phyloP scores from a whole-genome alignment of 2,329 filamentous ascomycete species.

The Ophiostoma sp. region DNA sequence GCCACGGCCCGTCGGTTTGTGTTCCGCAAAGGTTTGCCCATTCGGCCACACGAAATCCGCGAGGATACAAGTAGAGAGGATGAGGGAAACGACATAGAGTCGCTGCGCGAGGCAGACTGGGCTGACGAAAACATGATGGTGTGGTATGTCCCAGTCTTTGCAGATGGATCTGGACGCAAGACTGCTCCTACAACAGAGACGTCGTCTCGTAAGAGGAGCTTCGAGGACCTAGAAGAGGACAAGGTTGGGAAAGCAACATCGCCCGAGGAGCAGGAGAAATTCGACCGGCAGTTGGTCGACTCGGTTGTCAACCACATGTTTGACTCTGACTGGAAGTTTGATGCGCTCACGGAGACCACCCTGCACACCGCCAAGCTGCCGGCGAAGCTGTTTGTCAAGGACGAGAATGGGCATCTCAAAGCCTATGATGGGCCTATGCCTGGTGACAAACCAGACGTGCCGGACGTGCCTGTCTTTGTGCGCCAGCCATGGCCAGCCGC shows the following conservation, averaged over 20 bases:
- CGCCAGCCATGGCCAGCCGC: conserved; percentile 75
- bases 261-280: conserved; percentile 7
- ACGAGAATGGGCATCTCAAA: conserved; percentile 59
- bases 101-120: conserved; percentile 60
- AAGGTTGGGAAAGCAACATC: not conserved
- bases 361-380: conserved; percentile 63
- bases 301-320: conserved; percentile 72
- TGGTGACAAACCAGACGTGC: conserved; percentile 42
- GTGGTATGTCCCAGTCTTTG: conserved; percentile 65
- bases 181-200: conserved; percentile 6
- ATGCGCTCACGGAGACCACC: conserved; percentile 61
- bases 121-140: conserved; percentile 71
- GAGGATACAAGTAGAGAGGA: conserved; percentile 33
- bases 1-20: conserved; percentile 82
- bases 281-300: conserved; percentile 49
- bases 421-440: conserved; percentile 65
- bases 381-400: conserved; percentile 63
- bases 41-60: conserved; percentile 64
- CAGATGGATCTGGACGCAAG: conserved; percentile 19
- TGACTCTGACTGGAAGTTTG: conserved; percentile 66
- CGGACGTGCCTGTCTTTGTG: conserved; percentile 65
- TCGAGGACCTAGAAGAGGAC: conserved; percentile 18
- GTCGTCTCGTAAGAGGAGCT: conserved; percentile 34
- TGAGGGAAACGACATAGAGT: not conserved
- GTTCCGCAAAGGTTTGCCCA: conserved; percentile 73